A percentile compares a stretch with the other conserved stretches of the same genome.
phyloP scores from a whole-genome alignment of 768 basidiomycete species.

The Trametes sanguinea region DNA sequence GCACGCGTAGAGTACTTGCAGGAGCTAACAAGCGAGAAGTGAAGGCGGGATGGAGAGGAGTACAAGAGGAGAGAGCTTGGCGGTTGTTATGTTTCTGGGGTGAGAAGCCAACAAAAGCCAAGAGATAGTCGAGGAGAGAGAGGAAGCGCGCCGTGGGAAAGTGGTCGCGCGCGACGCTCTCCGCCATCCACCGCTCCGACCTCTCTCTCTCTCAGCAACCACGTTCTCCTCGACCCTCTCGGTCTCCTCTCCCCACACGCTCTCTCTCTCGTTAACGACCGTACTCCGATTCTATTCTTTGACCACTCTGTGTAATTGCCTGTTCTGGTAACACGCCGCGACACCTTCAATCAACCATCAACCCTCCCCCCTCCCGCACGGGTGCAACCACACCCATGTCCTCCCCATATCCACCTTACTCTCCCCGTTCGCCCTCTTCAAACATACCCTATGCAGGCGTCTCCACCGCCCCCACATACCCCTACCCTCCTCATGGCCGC shows the following conservation, averaged over 20 bases:
- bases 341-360: neutral
- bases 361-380: neutral
- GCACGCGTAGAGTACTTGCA: too few relatives aligned
- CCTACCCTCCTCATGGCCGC: slow-evolving; percentile 22
- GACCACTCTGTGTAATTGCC: neutral
- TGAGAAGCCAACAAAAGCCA: too few relatives aligned
- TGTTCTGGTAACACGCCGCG: slow-evolving; percentile 15
- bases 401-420: slow-evolving; percentile 21
- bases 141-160: slow-evolving; percentile 15
- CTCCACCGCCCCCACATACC: slow-evolving; percentile 12
- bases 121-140: too few relatives aligned
- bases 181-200: neutral
- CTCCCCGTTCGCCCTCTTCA: slow-evolving; percentile 14
- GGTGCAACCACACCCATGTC: slow-evolving; percentile 12
- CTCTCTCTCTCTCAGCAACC: neutral
- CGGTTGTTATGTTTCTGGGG: too few relatives aligned
- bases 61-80: too few relatives aligned
- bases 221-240: neutral
- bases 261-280: neutral
- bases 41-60: too few relatives aligned
- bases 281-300: neutral
- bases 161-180: neutral
- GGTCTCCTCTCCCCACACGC: neutral
- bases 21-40: too few relatives aligned
- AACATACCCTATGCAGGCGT: slow-evolving; percentile 22